Conservation (phyloP, 2,329 filamentous ascomycete species). For the Aspergillus latus region DNA sequence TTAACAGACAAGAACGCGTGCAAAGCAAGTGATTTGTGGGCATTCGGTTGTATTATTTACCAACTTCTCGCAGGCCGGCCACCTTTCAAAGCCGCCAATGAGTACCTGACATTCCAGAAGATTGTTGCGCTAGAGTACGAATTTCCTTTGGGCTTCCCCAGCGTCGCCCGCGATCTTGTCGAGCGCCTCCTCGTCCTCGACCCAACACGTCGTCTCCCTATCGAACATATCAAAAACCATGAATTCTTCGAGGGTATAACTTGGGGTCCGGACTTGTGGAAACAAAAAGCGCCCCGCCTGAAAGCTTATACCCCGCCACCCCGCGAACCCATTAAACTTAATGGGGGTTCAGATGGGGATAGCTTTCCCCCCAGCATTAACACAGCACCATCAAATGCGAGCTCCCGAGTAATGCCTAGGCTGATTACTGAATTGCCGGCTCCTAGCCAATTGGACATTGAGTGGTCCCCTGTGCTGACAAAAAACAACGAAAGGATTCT, state of each 20-base stretch:
- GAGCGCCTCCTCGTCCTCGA: conserved; percentile 89
- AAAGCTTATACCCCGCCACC: conserved; percentile 78
- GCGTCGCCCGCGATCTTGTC: conserved; percentile 81
- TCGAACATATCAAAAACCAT: conserved; percentile 96
- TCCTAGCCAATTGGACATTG: conserved; percentile 94
- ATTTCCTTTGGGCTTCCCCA: conserved; percentile 85
- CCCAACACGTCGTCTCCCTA: conserved; percentile 75
- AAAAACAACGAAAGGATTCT: conserved; percentile 89
- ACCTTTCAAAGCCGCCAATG: conserved; percentile 92
- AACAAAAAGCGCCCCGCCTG: conserved; percentile 80
- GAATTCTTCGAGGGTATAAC: conserved; percentile 86
- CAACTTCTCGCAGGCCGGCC: conserved; percentile 93
- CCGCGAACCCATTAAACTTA: conserved; percentile 76
- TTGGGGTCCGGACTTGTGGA: conserved; percentile 86
- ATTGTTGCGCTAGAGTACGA: conserved; percentile 93
- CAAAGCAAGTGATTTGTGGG: conserved; percentile 97
- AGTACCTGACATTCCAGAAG: conserved; percentile 97
- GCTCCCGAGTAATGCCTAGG: conserved; percentile 64
- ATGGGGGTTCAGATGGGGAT: conserved; percentile 49
- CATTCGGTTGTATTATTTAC: conserved; percentile 97
- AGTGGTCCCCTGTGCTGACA: conserved; percentile 95
- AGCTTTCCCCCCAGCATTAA: conserved; percentile 46
- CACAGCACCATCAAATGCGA: conserved; percentile 41
- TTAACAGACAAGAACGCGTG: conserved; percentile 94
- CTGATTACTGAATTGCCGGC: conserved; percentile 94